A percentile compares a stretch with the other conserved stretches of the same genome.
phyloP scores from a whole-genome alignment of 2,329 filamentous ascomycete genomes.

The Colletotrichum simmondsii region DNA sequence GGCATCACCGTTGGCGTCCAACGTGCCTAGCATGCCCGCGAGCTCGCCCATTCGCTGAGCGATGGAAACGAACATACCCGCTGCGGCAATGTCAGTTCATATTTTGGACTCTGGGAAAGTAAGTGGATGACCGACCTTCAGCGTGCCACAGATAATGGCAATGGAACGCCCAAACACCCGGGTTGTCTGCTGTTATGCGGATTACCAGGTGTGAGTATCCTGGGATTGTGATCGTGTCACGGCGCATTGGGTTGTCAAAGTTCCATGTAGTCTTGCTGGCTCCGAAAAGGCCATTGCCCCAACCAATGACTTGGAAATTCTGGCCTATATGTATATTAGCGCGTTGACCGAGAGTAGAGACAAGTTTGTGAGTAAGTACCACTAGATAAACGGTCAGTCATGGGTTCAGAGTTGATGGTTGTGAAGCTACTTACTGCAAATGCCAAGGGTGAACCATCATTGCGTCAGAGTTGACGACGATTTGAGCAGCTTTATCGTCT shows the following conservation, averaged over 20 bases:
- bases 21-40: background rate
- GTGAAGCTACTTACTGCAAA: conserved; percentile 32
- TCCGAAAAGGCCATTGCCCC: conserved; percentile 46
- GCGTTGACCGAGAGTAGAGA: background rate
- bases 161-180: conserved; percentile 68
- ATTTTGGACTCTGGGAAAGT: too few species aligned
- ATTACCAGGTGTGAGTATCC: conserved; percentile 65
- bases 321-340: conserved; percentile 51
- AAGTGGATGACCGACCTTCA: conserved; percentile 43
- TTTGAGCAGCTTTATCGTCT: conserved; percentile 37
- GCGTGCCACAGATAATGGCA: conserved; percentile 70
- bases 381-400: conserved; percentile 12
- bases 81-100: background rate
- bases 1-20: background rate
- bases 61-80: conserved; percentile 28
- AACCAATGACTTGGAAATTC: conserved; percentile 60
- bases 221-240: conserved; percentile 61
- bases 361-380: background rate
- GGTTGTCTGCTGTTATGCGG: conserved; percentile 66
- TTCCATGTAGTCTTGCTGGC: conserved; percentile 37
- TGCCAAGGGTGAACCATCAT: conserved; percentile 40
- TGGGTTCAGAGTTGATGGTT: too few species aligned
- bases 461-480: conserved; percentile 37
- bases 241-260: conserved; percentile 47
- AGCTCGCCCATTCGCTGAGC: conserved; percentile 31